Conservation (phyloP, 2,329 filamentous ascomycete species). For the Aspergillus sp. region DNA sequence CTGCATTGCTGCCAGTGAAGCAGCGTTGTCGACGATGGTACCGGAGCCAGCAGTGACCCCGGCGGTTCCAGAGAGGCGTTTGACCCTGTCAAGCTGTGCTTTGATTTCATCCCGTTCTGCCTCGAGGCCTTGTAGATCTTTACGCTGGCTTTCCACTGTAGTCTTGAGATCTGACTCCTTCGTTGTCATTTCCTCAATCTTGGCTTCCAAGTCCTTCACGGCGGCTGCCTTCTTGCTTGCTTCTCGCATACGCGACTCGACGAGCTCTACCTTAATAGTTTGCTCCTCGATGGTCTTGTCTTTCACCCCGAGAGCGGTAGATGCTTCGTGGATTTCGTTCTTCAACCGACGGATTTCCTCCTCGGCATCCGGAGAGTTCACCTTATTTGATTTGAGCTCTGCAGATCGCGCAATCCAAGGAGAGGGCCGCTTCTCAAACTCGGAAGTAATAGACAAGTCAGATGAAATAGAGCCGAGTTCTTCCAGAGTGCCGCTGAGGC, state of each 20-base stretch:
- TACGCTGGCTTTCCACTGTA: constrained; percentile 36
- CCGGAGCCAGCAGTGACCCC: constrained; percentile 39
- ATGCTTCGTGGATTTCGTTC: constrained; percentile 76
- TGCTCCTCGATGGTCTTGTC: constrained; percentile 83
- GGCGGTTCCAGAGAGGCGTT: constrained; percentile 40
- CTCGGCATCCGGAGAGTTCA: constrained; percentile 76
- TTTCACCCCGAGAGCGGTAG: constrained; percentile 67
- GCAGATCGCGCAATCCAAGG: constrained; percentile 84
- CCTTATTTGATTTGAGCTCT: constrained; percentile 79
- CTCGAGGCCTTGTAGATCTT: constrained; percentile 38
- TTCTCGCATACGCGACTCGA: constrained; percentile 84
- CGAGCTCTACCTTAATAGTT: constrained; percentile 87
- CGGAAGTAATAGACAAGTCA: constrained; percentile 70
- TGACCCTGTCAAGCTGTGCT: constrained; percentile 43
- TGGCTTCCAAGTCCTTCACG: constrained; percentile 44
- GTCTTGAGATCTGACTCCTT: constrained; percentile 34
- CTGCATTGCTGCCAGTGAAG: constrained; percentile 42
- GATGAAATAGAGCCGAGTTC: constrained; percentile 70
- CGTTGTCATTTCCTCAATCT: constrained; percentile 40
- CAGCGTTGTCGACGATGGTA: constrained; percentile 37
- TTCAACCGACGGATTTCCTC: constrained; percentile 79
- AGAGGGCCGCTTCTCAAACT: constrained; percentile 72
- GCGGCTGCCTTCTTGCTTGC: constrained; percentile 70
- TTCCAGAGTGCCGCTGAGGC: constrained; percentile 62
- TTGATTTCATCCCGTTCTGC: constrained; percentile 43